These are phyloP conservation scores for Irpex sp. DNA, from an alignment of 1,284 basidiomycete genomes.

Conservation along the genomic window DNA sequence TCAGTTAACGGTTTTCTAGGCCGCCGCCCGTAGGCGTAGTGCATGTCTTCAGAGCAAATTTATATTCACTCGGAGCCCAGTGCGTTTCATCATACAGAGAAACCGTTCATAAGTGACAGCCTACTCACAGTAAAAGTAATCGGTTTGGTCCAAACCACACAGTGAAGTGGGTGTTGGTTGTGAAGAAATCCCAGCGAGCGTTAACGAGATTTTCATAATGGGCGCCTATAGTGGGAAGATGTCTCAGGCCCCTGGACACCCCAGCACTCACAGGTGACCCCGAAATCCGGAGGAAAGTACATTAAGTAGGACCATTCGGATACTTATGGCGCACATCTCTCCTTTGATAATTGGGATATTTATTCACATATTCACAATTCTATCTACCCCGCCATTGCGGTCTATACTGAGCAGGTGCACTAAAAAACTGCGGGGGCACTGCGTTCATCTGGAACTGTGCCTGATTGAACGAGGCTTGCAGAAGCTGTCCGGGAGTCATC, in stretches of 20 bases:
- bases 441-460: background rate
- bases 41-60: conserved; percentile 52
- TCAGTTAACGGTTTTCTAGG: conserved; percentile 91
- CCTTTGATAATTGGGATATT: background rate
- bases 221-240: background rate
- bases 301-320: too few species aligned
- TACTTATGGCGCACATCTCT: too few species aligned
- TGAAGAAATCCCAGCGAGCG: background rate
- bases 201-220: background rate
- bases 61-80: conserved; percentile 71
- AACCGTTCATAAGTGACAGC: background rate
- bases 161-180: background rate
- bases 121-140: background rate
- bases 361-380: background rate
- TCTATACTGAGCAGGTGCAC: background rate
- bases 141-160: background rate
- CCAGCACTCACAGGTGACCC: too few species aligned
- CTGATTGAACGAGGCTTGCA: background rate
- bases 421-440: background rate
- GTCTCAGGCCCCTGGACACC: background rate
- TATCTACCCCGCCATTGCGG: background rate
- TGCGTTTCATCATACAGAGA: conserved; percentile 68
- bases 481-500: background rate
- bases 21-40: conserved; percentile 75
- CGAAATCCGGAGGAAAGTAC: too few species aligned